Conservation (phyloP, 768 basidiomycete genomes). For the Hygrophoropsis aurantiaca region DNA sequence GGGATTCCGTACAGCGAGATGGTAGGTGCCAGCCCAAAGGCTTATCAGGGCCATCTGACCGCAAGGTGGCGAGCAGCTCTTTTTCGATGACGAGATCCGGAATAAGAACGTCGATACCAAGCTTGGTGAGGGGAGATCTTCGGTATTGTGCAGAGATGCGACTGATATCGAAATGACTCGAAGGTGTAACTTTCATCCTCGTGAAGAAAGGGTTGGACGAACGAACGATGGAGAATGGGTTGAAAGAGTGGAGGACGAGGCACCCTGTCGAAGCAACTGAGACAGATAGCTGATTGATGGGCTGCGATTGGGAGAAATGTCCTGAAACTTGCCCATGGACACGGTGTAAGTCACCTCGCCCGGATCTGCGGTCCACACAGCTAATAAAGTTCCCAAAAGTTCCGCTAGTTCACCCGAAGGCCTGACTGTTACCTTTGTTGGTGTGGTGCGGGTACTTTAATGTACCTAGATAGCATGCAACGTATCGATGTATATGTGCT, state of each 20-base stretch:
- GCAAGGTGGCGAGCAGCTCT: constrained; percentile 38
- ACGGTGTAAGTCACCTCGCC: too few relatives aligned
- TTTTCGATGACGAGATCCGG: constrained; percentile 71
- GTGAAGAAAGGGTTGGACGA: constrained; percentile 62
- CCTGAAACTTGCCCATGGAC: too few relatives aligned
- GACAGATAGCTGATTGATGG: too few relatives aligned
- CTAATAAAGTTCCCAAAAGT: too few relatives aligned
- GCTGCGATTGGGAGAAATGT: too few relatives aligned
- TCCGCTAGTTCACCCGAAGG: too few relatives aligned
- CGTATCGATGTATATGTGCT: too few relatives aligned
- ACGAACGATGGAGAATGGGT: constrained; percentile 66
- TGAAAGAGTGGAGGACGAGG: constrained; percentile 66
- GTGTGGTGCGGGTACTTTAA: too few relatives aligned
- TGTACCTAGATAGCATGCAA: too few relatives aligned
- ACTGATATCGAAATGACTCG: not conserved
- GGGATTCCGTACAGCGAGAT: constrained; percentile 80
- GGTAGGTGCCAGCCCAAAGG: constrained; percentile 40
- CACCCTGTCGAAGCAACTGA: constrained; percentile 22
- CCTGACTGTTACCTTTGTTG: too few relatives aligned
- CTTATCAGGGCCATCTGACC: not conserved
- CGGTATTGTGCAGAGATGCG: not conserved
- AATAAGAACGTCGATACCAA: constrained; percentile 57
- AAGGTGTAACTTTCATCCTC: constrained; percentile 83
- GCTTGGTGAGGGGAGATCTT: constrained; percentile 40
- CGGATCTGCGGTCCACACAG: too few relatives aligned